phyloP scores from a whole-genome alignment of 1,139 yeast species.

The Saccharomyces hybrid region DNA sequence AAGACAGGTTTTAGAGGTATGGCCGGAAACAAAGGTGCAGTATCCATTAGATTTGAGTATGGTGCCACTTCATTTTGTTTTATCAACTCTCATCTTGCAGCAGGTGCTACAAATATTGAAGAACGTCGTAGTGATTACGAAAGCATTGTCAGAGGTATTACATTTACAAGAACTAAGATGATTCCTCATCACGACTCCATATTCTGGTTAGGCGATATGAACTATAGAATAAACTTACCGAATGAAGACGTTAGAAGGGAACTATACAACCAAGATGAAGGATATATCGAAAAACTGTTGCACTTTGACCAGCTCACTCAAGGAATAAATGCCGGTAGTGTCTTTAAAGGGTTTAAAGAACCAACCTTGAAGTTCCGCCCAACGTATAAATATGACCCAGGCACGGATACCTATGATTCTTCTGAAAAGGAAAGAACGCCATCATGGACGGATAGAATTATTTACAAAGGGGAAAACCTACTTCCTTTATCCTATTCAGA shows the following conservation, averaged over 20 bases:
- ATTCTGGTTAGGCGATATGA: slow-evolving; percentile 89
- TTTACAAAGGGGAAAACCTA: slow-evolving; percentile 50
- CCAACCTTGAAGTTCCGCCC: slow-evolving; percentile 72
- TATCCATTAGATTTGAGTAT: slow-evolving; percentile 72
- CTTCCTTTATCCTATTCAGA: slow-evolving; percentile 54
- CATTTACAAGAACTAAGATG: slow-evolving; percentile 44
- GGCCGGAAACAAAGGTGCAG: slow-evolving; percentile 94
- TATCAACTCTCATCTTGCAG: slow-evolving; percentile 84
- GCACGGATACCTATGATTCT: slow-evolving; percentile 66
- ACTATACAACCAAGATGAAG: slow-evolving; percentile 38
- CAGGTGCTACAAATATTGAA: slow-evolving; percentile 69
- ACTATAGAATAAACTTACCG: slow-evolving; percentile 67
- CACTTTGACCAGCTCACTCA: slow-evolving; percentile 68
- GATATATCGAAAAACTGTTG: slow-evolving; percentile 45
- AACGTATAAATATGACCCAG: slow-evolving; percentile 87
- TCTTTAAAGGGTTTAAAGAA: slow-evolving; percentile 70
- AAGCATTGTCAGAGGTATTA: slow-evolving; percentile 43
- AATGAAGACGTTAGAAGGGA: slow-evolving; percentile 57
- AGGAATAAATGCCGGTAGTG: slow-evolving; percentile 66
- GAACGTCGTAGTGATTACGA: slow-evolving; percentile 82
- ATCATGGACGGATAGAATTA: slow-evolving; percentile 92
- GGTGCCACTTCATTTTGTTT: slow-evolving; percentile 74
- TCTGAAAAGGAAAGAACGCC: slow-evolving; percentile 91
- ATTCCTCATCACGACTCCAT: slow-evolving; percentile 72
- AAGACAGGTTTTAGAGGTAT: slow-evolving; percentile 94